phyloP scores from a whole-genome alignment of 331 rosid genomes.

The Quercus phellos region DNA sequence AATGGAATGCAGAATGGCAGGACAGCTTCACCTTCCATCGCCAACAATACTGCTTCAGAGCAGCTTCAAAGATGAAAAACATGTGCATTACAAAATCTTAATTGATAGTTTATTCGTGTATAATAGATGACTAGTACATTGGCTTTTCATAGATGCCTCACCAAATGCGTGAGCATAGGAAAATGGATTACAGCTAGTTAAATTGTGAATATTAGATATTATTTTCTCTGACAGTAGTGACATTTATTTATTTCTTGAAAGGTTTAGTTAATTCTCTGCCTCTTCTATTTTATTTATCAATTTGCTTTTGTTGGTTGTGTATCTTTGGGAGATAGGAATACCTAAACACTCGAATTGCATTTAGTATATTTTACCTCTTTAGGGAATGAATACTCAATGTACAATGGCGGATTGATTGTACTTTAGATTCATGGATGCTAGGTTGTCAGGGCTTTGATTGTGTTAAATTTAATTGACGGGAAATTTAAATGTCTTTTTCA shows the following conservation, averaged over 20 bases:
- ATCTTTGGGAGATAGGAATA: too few relatives aligned
- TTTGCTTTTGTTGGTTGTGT: too few relatives aligned
- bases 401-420: too few relatives aligned
- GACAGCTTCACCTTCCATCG: slow-evolving; percentile 38
- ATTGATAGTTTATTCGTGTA: slow-evolving; percentile 17
- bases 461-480: too few relatives aligned
- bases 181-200: slow-evolving; percentile 21
- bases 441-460: too few relatives aligned
- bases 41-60: slow-evolving; percentile 32
- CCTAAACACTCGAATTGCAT: too few relatives aligned
- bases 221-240: slow-evolving; percentile 11
- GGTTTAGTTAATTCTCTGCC: background rate
- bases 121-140: slow-evolving; percentile 27
- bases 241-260: slow-evolving; percentile 5
- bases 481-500: too few relatives aligned
- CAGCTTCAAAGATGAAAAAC: slow-evolving; percentile 28
- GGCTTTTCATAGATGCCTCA: slow-evolving; percentile 11
- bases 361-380: too few relatives aligned
- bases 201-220: slow-evolving; percentile 9
- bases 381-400: too few relatives aligned
- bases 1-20: slow-evolving; percentile 44
- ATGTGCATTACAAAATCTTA: slow-evolving; percentile 6
- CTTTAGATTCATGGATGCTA: too few relatives aligned
- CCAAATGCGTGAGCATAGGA: slow-evolving; percentile 24
- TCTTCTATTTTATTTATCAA: background rate